Evolutionary conservation across 2,329 filamentous ascomycete genomes (phyloP).

Genomic region (Chrysoporthe cubensis): DNA sequence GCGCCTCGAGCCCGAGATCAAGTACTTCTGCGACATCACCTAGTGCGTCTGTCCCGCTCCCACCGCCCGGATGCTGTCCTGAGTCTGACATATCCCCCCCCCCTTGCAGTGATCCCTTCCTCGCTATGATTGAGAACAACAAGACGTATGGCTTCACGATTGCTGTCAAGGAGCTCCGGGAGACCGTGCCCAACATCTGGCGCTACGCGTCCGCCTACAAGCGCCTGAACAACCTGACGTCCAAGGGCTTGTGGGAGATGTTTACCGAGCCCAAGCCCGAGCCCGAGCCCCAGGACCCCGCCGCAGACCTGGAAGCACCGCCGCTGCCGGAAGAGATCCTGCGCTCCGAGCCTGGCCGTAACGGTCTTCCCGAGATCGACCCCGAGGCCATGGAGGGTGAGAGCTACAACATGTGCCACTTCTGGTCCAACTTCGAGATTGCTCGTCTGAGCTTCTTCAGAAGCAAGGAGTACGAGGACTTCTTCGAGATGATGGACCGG

Average conservation of each 20-base stretch:
- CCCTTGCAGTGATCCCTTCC: slow-evolving; percentile 78
- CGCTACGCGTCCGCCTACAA: slow-evolving; percentile 98
- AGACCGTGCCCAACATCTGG: slow-evolving; percentile 98
- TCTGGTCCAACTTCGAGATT: slow-evolving; percentile 99
- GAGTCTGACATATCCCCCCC: not conserved
- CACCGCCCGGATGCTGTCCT: not conserved
- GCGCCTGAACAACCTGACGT: slow-evolving; percentile 85
- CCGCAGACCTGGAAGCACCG: slow-evolving; percentile 68
- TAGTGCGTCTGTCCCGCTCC: slow-evolving; percentile 64
- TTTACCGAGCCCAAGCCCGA: slow-evolving; percentile 80
- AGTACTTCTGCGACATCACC: slow-evolving; percentile 99
- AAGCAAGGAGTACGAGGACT: slow-evolving; percentile 96
- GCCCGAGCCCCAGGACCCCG: slow-evolving; percentile 54
- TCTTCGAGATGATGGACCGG: slow-evolving; percentile 98
- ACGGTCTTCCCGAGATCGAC: slow-evolving; percentile 79
- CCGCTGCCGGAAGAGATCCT: slow-evolving; percentile 80
- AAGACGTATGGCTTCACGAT: slow-evolving; percentile 99
- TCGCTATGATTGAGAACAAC: slow-evolving; percentile 90
- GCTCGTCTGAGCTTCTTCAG: slow-evolving; percentile 93
- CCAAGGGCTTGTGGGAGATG: slow-evolving; percentile 97
- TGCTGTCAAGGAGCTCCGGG: slow-evolving; percentile 94
- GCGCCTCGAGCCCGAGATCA: slow-evolving; percentile 98
- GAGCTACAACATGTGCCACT: slow-evolving; percentile 99
- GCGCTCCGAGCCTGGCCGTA: slow-evolving; percentile 71
- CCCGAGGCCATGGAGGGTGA: slow-evolving; percentile 95